phyloP scores from a whole-genome alignment of 192 early-diverging fungal genomes.

The Backusella tarrabulga region DNA sequence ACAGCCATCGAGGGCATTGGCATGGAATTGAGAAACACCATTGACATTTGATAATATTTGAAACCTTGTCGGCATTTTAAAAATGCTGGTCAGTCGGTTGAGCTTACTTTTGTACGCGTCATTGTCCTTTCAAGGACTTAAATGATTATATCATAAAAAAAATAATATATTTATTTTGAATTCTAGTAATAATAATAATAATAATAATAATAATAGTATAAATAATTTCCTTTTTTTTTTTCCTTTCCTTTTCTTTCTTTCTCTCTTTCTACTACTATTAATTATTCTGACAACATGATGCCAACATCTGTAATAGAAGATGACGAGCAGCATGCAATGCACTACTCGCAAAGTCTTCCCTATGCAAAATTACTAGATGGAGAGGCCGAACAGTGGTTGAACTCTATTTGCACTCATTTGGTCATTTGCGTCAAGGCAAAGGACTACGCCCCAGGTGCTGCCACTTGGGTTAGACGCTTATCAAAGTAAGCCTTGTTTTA shows the following conservation, averaged over 20 bases:
- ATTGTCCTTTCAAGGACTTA: neutral
- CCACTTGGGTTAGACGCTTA: slow-evolving; percentile 59
- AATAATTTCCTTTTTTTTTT: neutral
- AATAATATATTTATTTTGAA: neutral
- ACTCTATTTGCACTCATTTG: slow-evolving; percentile 47
- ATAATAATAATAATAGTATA: too few species aligned
- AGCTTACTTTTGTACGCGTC: neutral
- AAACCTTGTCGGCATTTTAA: neutral
- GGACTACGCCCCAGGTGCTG: slow-evolving; percentile 54
- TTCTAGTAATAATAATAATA: neutral
- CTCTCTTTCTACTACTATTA: neutral
- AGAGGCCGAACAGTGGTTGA: slow-evolving; percentile 45
- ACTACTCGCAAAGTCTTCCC: slow-evolving; percentile 39
- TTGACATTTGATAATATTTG: slow-evolving; percentile 7
- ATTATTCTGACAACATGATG: slow-evolving; percentile 8
- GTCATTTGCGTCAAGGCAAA: slow-evolving; percentile 44
- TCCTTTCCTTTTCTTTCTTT: neutral
- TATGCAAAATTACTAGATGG: slow-evolving; percentile 34
- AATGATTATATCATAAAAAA: neutral
- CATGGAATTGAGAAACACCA: slow-evolving; percentile 1
- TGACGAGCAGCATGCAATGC: slow-evolving; percentile 32
- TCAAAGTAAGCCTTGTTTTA: slow-evolving; percentile 41
- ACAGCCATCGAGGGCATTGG: slow-evolving; percentile 59
- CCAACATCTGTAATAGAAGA: slow-evolving; percentile 34
- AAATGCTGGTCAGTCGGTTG: neutral